phyloP scores from a whole-genome alignment of 768 basidiomycete genomes.

The Lactifluus pinguis region DNA sequence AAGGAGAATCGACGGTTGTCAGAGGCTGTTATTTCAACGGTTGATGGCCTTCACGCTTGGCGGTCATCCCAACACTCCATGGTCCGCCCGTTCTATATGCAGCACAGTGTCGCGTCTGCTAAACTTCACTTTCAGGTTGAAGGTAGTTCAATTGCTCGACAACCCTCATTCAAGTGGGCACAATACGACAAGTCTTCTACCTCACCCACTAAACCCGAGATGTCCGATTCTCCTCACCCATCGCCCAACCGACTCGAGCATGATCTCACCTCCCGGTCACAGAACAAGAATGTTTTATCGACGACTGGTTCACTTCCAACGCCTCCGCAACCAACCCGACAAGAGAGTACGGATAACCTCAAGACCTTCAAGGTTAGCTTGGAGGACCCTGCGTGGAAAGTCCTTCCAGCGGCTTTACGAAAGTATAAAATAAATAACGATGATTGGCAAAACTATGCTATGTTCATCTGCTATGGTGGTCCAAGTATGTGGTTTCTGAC shows the following conservation, averaged over 20 bases:
- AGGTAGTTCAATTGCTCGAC: slow-evolving; percentile 47
- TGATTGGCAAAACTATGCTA: slow-evolving; percentile 97
- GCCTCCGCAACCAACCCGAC: slow-evolving; percentile 41
- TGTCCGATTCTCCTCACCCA: slow-evolving; percentile 63
- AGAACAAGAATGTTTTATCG: slow-evolving; percentile 7
- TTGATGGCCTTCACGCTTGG: slow-evolving; percentile 53
- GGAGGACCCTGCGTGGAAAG: slow-evolving; percentile 98
- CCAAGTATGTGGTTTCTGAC: slow-evolving; percentile 47
- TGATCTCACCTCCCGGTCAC: slow-evolving; percentile 33
- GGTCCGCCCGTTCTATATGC: slow-evolving; percentile 22
- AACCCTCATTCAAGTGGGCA: slow-evolving; percentile 86
- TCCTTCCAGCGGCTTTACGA: slow-evolving; percentile 93
- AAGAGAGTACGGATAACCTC: slow-evolving; percentile 65
- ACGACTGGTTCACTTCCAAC: slow-evolving; percentile 13
- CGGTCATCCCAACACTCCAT: slow-evolving; percentile 20
- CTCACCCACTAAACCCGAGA: slow-evolving; percentile 72
- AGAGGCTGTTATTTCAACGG: slow-evolving; percentile 47
- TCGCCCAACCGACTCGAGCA: slow-evolving; percentile 76
- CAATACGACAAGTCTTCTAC: slow-evolving; percentile 65
- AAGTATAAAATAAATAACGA: slow-evolving; percentile 99
- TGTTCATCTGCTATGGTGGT: slow-evolving; percentile 98
- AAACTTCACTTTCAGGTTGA: slow-evolving; percentile 23
- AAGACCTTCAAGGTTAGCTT: slow-evolving; percentile 97
- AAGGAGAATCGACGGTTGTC: slow-evolving; percentile 69
- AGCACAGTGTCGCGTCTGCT: slow-evolving; percentile 21